Base-by-base conservation (phyloP, 768 basidiomycete genomes). In the Termitomyces sp. region DNA sequence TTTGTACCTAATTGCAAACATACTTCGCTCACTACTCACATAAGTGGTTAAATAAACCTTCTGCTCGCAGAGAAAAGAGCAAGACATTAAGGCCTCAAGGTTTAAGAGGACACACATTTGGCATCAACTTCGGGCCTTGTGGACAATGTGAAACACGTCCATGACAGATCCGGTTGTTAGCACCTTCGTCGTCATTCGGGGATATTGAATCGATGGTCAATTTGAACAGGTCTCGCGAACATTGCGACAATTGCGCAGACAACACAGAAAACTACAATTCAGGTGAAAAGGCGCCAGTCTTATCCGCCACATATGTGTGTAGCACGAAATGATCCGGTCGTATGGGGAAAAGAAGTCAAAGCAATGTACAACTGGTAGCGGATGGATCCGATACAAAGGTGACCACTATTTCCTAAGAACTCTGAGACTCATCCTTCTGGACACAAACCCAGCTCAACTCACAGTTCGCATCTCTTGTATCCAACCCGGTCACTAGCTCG, bases 401-500 rank as follows among this genome's bases (percentile, higher is more conserved):
- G 16, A 6, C 32, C 16, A 20, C 35, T 24, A 24, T 51, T 8
- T 51, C 9, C 24, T 52, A 7, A 13, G 16, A 38, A 11, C 38
- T 55, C 52, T 48, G 20, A 58, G 57, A 50, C 22, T 11, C 13
- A 48, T 38, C 26, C 18, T 20, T 9, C 18, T 26, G 1, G 14
- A 48, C 32, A 7, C 11, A n/a, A 13, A n/a, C 14, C 6, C 20
- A 35, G 38, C 10, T 36, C 6, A 45, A 62, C 57, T 56, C 50
- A 62, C 60, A 58, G 30, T 47, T 41, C 26, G 26, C n/a, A 41
- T 28, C n/a, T 41, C 38, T n/a, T 55, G 44, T 53, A 6, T 50
- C 54, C 50, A 79, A 51, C 18, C 72, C 77, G 9, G 70, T 62
- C 47, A 71, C 62, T n/a, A 87, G 66, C 13, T 84, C 81, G 58